Evolutionary conservation across 495 filamentous ascomycete species (phyloP).

Genomic region (Monascus purpureus): DNA sequence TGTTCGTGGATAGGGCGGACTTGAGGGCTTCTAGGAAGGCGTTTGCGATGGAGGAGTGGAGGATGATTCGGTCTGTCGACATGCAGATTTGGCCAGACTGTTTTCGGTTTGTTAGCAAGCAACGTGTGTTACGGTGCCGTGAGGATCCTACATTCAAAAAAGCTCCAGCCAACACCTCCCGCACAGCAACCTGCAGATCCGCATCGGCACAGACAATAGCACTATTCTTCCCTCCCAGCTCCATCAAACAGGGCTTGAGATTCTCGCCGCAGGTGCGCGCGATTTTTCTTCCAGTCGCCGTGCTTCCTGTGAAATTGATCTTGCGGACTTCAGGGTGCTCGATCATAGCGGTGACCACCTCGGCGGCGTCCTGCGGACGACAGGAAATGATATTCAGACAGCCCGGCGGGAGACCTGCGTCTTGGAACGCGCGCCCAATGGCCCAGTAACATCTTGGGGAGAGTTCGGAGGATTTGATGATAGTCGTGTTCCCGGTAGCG

Average conservation of each 20-base stretch:
- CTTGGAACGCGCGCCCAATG: conserved; percentile 49
- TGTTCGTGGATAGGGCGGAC: conserved; percentile 27
- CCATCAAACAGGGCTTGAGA: conserved; percentile 48
- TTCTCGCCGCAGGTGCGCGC: conserved; percentile 36
- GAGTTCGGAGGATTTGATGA: conserved; percentile 63
- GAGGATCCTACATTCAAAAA: conserved; percentile 28
- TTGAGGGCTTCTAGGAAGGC: conserved; percentile 39
- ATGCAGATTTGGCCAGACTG: conserved; percentile 78
- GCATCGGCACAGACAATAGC: conserved; percentile 45
- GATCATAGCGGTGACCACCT: conserved; percentile 41
- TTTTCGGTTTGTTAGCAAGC: background rate
- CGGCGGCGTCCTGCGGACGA: conserved; percentile 36
- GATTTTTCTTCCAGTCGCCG: conserved; percentile 41
- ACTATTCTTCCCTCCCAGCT: conserved; percentile 47
- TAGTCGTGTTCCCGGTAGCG: conserved; percentile 66
- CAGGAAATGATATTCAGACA: conserved; percentile 40
- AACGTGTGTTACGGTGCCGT: background rate
- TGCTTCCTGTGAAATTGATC: conserved; percentile 48
- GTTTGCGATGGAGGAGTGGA: conserved; percentile 51
- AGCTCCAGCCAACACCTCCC: conserved; percentile 32
- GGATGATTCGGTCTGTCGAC: conserved; percentile 74
- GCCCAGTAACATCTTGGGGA: conserved; percentile 62
- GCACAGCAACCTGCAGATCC: conserved; percentile 36
- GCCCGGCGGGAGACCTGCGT: conserved; percentile 54
- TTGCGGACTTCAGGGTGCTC: conserved; percentile 43